Evolutionary conservation across 139 green algal species (phyloP).

Genomic region (Chlamydomonas sp.): DNA sequence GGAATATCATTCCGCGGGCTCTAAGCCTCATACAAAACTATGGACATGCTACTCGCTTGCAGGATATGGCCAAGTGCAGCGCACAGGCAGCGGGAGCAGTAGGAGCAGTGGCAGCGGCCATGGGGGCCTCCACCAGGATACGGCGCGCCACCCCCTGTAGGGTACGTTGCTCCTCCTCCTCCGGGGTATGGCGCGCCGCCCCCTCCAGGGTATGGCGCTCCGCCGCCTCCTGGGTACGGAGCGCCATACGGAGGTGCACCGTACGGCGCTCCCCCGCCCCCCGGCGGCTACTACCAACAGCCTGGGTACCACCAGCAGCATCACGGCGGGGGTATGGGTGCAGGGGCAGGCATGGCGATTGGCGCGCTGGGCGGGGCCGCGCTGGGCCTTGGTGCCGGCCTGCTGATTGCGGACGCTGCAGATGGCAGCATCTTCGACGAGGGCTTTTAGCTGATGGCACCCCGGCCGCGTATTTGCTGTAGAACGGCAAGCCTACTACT

Average conservation of each 20-base stretch:
- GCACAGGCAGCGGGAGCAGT: neutral
- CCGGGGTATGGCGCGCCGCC: neutral
- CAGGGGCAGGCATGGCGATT: neutral
- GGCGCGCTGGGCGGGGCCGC: conserved; percentile 2
- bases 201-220: neutral
- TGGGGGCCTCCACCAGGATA: neutral
- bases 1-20: too few relatives aligned
- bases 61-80: neutral
- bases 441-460: conserved; percentile 1
- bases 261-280: conserved; percentile 11
- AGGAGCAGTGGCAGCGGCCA: neutral
- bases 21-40: too few relatives aligned
- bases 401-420: conserved; percentile 17
- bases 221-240: neutral
- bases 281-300: neutral
- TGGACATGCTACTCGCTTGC: neutral
- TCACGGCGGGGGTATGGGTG: conserved; percentile 15
- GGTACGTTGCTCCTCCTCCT: conserved; percentile 1
- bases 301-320: conserved; percentile 1
- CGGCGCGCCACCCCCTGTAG: neutral
- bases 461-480: neutral
- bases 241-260: too few relatives aligned
- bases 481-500: neutral
- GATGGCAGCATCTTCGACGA: conserved; percentile 13
- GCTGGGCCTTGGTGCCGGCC: neutral